Percentiles rank a stretch among this genome's conserved stretches.
phyloP scores from a whole-genome alignment of 345 rosid species.

The Raphanus sativus region DNA sequence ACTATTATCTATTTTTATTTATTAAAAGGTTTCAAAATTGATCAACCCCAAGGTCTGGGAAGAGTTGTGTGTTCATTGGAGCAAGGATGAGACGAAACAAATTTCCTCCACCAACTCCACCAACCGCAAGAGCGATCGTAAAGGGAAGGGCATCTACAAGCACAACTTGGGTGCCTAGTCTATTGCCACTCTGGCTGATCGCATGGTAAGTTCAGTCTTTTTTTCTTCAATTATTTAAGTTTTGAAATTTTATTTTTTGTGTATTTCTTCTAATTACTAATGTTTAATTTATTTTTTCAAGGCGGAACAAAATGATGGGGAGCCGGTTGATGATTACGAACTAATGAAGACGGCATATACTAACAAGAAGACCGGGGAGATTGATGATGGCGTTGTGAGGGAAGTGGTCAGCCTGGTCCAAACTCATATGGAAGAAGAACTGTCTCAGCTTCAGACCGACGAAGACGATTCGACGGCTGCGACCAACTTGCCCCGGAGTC shows the following conservation, averaged over 20 bases:
- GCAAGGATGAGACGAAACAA: not conserved
- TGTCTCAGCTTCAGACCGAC: not conserved
- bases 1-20: not conserved
- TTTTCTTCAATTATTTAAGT: too few relatives aligned
- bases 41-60: not conserved
- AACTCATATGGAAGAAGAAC: not conserved
- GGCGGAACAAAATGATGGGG: not conserved
- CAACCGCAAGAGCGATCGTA: not conserved
- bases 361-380: not conserved
- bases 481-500: not conserved
- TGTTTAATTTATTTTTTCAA: not conserved
- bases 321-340: not conserved
- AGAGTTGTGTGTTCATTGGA: not conserved
- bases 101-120: not conserved
- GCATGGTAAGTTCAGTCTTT: not conserved
- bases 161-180: not conserved
- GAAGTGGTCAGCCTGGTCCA: not conserved
- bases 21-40: not conserved
- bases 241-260: not conserved
- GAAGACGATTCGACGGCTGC: not conserved
- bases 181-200: not conserved
- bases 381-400: not conserved
- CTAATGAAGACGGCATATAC: not conserved
- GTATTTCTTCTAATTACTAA: not conserved
- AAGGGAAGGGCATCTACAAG: not conserved